These are phyloP conservation scores for Fusarium succisae DNA, from an alignment of 2,329 filamentous ascomycete species.

Conservation along the genomic window DNA sequence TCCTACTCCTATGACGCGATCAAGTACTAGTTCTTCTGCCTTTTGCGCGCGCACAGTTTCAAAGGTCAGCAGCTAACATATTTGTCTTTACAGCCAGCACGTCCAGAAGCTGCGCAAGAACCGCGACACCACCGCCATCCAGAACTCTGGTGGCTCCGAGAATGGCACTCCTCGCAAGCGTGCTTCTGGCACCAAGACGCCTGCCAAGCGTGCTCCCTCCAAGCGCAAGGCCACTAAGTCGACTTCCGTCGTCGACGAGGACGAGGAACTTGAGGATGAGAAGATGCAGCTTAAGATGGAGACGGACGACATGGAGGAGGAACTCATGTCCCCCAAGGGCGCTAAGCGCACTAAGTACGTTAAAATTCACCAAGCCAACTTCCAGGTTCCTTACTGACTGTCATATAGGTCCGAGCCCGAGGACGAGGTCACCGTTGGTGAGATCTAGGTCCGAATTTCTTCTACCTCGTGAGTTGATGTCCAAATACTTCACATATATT, in stretches of 20 bases:
- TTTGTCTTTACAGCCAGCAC: conserved; percentile 51
- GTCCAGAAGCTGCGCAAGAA: conserved; percentile 56
- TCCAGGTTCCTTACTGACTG: conserved; percentile 4
- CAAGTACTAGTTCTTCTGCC: conserved; percentile 46
- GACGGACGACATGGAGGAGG: conserved; percentile 11
- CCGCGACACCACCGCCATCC: conserved; percentile 44
- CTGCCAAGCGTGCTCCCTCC: conserved; percentile 44
- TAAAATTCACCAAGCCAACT: neutral
- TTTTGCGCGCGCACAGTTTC: neutral
- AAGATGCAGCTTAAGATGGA: conserved; percentile 44
- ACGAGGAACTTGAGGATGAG: conserved; percentile 40
- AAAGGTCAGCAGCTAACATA: conserved; percentile 22
- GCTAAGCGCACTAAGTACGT: conserved; percentile 44
- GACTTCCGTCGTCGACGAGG: conserved; percentile 23
- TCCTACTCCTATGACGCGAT: conserved; percentile 52
- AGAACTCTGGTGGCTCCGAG: conserved; percentile 17
- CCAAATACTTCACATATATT: neutral
- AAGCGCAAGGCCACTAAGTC: conserved; percentile 40
- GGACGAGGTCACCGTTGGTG: neutral
- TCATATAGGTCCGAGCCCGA: conserved; percentile 27
- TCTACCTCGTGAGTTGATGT: neutral
- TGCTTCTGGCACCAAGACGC: conserved; percentile 10
- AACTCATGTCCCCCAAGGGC: conserved; percentile 3
- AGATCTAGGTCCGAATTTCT: conserved; percentile 6
- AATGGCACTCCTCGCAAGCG: conserved; percentile 40